These are phyloP conservation scores for Wallemia ichthyophaga DNA, from an alignment of 1,284 basidiomycete genomes.

Conservation along the genomic window DNA sequence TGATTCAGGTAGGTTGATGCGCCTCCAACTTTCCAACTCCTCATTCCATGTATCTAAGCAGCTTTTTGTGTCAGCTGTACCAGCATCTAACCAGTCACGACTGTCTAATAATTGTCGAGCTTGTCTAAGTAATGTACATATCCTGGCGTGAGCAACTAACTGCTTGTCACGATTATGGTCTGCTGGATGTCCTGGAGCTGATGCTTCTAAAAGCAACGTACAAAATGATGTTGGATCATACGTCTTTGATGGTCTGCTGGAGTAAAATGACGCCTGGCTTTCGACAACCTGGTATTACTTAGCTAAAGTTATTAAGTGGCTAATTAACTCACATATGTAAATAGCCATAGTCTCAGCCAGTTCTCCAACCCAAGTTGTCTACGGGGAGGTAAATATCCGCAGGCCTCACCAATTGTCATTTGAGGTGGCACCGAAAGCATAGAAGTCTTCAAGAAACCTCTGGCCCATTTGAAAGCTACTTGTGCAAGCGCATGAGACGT, in stretches of 20 bases:
- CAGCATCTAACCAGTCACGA: neutral
- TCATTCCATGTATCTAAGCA: neutral
- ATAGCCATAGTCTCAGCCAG: neutral
- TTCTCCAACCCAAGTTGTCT: neutral
- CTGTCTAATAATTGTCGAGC: neutral
- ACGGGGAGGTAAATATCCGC: neutral
- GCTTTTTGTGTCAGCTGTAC: neutral
- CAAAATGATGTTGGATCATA: neutral
- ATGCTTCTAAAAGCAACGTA: neutral
- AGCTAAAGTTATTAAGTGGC: neutral
- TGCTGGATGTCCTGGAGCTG: neutral
- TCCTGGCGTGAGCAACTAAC: neutral
- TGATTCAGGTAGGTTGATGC: neutral
- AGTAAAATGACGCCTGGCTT: neutral
- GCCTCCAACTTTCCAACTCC: slow-evolving; percentile 1
- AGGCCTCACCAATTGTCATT: neutral
- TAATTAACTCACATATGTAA: neutral
- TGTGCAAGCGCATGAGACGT: neutral
- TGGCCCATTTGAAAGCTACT: neutral
- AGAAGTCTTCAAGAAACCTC: neutral
- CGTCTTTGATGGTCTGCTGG: neutral
- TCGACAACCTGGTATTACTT: neutral
- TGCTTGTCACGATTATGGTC: neutral
- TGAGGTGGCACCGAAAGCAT: neutral
- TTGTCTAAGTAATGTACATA: neutral